Conservation (phyloP, 2,329 filamentous ascomycete species). For the Phoma sp. region DNA sequence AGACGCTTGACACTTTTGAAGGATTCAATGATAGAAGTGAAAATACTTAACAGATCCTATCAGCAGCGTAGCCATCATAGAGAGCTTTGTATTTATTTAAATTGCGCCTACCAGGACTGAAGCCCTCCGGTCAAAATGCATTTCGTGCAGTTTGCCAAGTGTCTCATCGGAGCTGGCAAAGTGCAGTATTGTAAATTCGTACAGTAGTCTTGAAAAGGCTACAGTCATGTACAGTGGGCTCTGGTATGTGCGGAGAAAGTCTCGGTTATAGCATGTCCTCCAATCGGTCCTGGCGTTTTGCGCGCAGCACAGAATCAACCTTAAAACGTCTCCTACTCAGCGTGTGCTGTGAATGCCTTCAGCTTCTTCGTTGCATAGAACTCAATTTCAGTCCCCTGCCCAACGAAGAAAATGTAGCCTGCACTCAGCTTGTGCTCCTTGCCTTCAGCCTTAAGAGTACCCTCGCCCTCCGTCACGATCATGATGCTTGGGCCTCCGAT, state of each 20-base stretch:
- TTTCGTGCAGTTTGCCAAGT: no score
- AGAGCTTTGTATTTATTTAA: no score
- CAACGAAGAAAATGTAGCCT: conserved; percentile 72
- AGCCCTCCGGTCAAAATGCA: no score
- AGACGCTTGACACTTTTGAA: no score
- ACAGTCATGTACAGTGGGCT: conserved; percentile 14
- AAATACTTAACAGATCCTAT: no score
- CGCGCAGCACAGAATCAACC: conserved; percentile 20
- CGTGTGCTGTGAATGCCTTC: conserved; percentile 57
- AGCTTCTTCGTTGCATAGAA: conserved; percentile 53
- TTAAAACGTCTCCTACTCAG: conserved; percentile 41
- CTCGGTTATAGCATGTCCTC: conserved; percentile 17
- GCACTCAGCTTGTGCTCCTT: conserved; percentile 62
- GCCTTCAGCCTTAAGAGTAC: conserved; percentile 61
- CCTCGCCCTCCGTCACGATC: conserved; percentile 66
- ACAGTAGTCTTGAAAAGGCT: conserved; percentile 4
- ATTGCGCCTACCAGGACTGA: no score
- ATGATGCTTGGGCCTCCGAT: conserved; percentile 68
- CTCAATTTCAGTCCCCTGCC: conserved; percentile 59
- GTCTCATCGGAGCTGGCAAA: no score
- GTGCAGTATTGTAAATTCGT: neutral
- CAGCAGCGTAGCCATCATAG: no score
- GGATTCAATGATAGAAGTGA: no score
- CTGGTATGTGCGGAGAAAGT: conserved; percentile 23
- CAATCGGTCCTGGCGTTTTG: conserved; percentile 24